A percentile compares a stretch with the other conserved stretches of the same genome.
These are phyloP conservation scores for Leucocoprinus sp. DNA, from an alignment of 768 basidiomycete genomes.

Conservation along the genomic window DNA sequence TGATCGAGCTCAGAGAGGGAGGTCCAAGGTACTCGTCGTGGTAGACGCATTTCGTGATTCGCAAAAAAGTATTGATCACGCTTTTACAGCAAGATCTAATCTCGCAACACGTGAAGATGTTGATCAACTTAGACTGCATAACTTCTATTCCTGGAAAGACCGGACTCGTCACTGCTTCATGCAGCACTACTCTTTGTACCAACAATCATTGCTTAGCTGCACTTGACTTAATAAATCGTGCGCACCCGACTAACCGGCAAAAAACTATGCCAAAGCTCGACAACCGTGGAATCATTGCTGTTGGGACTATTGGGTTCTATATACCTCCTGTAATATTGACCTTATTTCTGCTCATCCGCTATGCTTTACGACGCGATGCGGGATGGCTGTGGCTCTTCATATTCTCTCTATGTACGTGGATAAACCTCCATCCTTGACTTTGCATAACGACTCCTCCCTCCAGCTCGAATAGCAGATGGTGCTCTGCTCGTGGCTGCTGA, in stretches of 20 bases:
- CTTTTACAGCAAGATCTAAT: background rate
- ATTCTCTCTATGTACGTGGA: slow-evolving; percentile 45
- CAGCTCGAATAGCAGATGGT: slow-evolving; percentile 53
- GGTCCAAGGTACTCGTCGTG: slow-evolving; percentile 77
- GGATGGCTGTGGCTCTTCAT: slow-evolving; percentile 65
- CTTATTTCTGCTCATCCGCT: slow-evolving; percentile 36
- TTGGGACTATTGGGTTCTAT: slow-evolving; percentile 53
- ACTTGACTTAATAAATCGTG: no score
- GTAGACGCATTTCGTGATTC: slow-evolving; percentile 48
- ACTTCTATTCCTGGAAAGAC: slow-evolving; percentile 6
- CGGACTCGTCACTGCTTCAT: background rate
- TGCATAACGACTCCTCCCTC: background rate
- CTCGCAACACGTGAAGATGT: slow-evolving; percentile 5
- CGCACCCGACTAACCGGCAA: no score
- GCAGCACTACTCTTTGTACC: no score
- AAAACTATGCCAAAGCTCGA: slow-evolving; percentile 34
- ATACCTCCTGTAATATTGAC: slow-evolving; percentile 43
- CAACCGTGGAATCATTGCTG: slow-evolving; percentile 43
- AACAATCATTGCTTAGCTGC: no score
- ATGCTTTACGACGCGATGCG: slow-evolving; percentile 49
- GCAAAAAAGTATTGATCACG: background rate
- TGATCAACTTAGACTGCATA: slow-evolving; percentile 2
- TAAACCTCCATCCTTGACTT: background rate
- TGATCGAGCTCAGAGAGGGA: slow-evolving; percentile 62
- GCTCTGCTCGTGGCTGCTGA: slow-evolving; percentile 51